Percentiles rank a stretch among this genome's conserved stretches.
phyloP scores from a whole-genome alignment of 2,329 filamentous ascomycete species.

The Sporothrix inflata region DNA sequence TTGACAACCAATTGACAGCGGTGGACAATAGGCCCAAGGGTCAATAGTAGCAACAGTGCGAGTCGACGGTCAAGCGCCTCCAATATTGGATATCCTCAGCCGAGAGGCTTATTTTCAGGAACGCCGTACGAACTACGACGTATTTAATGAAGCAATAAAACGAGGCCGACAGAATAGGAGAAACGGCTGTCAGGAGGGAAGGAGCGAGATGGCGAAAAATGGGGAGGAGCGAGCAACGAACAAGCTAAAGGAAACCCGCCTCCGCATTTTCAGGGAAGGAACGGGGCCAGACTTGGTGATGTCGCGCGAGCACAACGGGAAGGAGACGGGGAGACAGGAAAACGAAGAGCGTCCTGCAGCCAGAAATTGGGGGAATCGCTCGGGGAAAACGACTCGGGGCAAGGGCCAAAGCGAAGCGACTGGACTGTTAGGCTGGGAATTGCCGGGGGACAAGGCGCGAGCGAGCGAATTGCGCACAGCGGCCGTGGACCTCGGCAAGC shows the following conservation, averaged over 20 bases:
- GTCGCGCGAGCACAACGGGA: background rate
- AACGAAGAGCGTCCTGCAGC: conserved; percentile 1
- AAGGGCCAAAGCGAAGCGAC: background rate
- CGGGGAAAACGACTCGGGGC: background rate
- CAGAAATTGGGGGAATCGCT: conserved; percentile 16
- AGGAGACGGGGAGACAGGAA: background rate
- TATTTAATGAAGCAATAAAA: conserved; percentile 4
- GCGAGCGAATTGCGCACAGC: conserved; percentile 7
- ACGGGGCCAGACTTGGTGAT: conserved; percentile 1
- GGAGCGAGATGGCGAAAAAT: conserved; percentile 10
- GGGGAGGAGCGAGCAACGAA: background rate
- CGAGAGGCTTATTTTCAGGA: background rate
- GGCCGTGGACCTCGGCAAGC: conserved; percentile 27
- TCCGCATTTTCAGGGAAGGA: conserved; percentile 24
- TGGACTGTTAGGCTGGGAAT: background rate
- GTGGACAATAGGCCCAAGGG: background rate
- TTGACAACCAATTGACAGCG: background rate
- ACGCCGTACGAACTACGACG: background rate
- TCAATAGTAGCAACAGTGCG: background rate
- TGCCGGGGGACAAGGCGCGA: conserved; percentile 7
- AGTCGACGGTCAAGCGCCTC: background rate
- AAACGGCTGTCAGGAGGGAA: background rate
- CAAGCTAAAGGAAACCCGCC: conserved; percentile 21
- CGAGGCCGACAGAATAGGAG: background rate
- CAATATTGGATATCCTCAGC: conserved; percentile 14